A percentile compares a stretch with the other conserved stretches of the same genome.
Conservation (phyloP, 495 filamentous ascomycete species). For the Penicillium coprophilum region DNA sequence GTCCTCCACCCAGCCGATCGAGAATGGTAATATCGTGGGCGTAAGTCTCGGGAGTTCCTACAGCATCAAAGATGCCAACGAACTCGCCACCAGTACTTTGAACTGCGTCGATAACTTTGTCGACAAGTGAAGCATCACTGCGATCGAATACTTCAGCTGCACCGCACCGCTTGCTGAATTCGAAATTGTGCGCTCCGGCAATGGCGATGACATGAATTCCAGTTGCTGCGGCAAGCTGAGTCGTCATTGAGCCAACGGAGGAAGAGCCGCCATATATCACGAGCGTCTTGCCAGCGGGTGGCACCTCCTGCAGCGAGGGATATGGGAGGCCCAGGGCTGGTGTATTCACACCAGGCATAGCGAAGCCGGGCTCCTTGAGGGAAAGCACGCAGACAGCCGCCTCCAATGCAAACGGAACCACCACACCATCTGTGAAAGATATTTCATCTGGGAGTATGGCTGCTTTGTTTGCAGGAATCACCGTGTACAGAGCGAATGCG, state of each 20-base stretch:
- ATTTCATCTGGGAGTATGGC: background rate
- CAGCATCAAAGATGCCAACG: background rate
- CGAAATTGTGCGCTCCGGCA: background rate
- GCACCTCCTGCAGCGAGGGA: background rate
- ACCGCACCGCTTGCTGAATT: background rate
- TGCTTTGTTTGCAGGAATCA: background rate
- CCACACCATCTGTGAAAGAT: background rate
- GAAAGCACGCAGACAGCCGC: background rate
- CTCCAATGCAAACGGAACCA: background rate
- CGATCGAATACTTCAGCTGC: background rate
- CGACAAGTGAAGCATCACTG: background rate
- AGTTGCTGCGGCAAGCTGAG: background rate
- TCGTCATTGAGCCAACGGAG: background rate
- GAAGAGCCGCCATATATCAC: background rate
- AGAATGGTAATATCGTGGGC: background rate
- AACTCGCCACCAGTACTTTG: background rate
- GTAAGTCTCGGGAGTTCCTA: background rate
- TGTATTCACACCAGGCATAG: background rate
- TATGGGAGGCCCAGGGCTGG: background rate
- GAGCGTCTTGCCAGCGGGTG: background rate
- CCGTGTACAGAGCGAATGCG: background rate
- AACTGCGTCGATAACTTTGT: background rate
- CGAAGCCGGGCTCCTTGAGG: background rate
- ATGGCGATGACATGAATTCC: background rate
- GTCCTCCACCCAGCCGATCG: background rate